phyloP scores from a whole-genome alignment of 257 asterid species.

The Forsythia suspensa region DNA sequence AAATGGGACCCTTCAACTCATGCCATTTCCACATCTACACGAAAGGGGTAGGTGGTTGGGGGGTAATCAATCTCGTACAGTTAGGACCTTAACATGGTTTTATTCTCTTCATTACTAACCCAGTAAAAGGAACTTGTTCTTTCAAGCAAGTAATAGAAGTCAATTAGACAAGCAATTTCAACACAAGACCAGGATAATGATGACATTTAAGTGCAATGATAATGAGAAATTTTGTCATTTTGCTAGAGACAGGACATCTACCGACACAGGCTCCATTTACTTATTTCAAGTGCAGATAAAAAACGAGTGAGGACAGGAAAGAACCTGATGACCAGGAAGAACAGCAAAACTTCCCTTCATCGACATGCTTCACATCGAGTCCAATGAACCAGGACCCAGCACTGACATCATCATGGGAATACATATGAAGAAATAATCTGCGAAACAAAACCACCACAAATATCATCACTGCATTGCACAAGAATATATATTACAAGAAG shows the following conservation, averaged over 20 bases:
- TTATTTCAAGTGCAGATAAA: neutral
- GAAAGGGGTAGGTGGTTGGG: too few relatives aligned
- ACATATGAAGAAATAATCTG: slow-evolving; percentile 63
- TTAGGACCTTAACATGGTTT: neutral
- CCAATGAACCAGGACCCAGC: slow-evolving; percentile 95
- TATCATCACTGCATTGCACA: neutral
- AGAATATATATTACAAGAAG: neutral
- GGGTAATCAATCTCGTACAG: too few relatives aligned
- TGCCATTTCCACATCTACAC: too few relatives aligned
- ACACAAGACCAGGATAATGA: neutral
- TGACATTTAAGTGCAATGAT: neutral
- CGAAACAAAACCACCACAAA: slow-evolving; percentile 14
- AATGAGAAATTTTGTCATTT: neutral
- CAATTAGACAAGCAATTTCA: neutral
- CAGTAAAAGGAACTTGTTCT: neutral
- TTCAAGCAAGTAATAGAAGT: neutral
- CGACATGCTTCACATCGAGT: slow-evolving; percentile 71
- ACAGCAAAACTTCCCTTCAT: slow-evolving; percentile 89
- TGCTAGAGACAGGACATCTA: neutral
- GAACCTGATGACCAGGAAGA: slow-evolving; percentile 81
- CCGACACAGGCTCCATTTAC: neutral
- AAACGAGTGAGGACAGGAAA: slow-evolving; percentile 16
- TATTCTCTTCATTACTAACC: neutral
- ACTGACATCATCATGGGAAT: slow-evolving; percentile 87
- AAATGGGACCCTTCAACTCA: too few relatives aligned